Evolutionary conservation across 2,329 filamentous ascomycete genomes (phyloP), one percentile per base, ranked within the genome.

Genomic region (Tolypocladium endophyticum): DNA sequence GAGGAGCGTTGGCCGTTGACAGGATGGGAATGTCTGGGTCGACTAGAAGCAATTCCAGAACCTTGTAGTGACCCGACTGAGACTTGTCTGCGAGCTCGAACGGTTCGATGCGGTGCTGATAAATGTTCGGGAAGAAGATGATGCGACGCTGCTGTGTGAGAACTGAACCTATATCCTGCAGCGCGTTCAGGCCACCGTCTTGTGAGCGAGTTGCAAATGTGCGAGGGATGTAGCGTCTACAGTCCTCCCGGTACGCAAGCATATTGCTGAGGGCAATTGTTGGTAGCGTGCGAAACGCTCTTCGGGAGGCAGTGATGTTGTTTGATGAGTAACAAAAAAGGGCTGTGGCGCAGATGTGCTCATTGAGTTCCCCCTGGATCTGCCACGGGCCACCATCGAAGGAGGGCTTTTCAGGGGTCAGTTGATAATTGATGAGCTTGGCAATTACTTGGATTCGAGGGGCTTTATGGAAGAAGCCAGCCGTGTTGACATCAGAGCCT

Each of bases 261-360:
- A n/a, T n/a, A n/a, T n/a, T n/a, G n/a, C n/a, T n/a, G n/a, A n/a
- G n/a, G n/a, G n/a, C n/a, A n/a, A n/a, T n/a, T n/a, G n/a, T n/a
- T n/a, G n/a, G n/a, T n/a, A n/a, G n/a, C n/a, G 79, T 79, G 9
- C 73, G 79, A 67, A 87, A 86, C 3, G 72, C 70, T 6, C 88
- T 74, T 3, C 64, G 66, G 55, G 75, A 77, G 1, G 79, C 74
- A 0, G 79, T 80, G 57, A 87, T 79, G 68, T 89, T 89, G 0
- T 84, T 77, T 53, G 69, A 73, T 61, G 86, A 81, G 64, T 83
- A 83, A 68, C 86, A 85, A 69, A 85, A 86, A n/a, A 88, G 72
- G 0, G 85, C 81, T 0, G 84, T 85, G 0, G 84, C 84, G 63
- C 79, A 80, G 47, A 89, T 87, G 62, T 81, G 81, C 68, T 89